phyloP scores from a whole-genome alignment of 202 grass and related monocot genomes.

The Dendrocalamus latiflorus region DNA sequence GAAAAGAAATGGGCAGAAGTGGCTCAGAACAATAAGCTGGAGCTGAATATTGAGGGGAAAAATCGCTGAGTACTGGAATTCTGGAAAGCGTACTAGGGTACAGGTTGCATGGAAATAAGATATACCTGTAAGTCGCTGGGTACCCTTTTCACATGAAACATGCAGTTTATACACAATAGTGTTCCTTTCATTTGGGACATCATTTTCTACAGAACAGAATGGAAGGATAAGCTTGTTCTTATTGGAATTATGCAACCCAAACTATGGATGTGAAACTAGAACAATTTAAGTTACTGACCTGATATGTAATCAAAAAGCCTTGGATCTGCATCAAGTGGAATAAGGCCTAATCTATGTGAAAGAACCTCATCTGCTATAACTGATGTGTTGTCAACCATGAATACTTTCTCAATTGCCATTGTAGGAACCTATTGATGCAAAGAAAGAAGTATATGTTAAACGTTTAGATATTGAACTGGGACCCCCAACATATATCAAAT shows the following conservation, averaged over 20 bases:
- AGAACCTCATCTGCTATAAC: conserved; percentile 93
- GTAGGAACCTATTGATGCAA: conserved; percentile 66
- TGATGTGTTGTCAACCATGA: conserved; percentile 85
- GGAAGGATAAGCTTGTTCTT: not conserved
- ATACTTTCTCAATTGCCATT: conserved; percentile 91
- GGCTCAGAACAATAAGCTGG: not conserved
- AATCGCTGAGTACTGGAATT: not conserved
- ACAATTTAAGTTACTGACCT: conserved; percentile 32
- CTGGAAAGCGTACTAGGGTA: not conserved
- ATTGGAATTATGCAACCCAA: not conserved
- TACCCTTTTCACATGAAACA: conserved; percentile 57
- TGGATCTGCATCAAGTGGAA: conserved; percentile 87
- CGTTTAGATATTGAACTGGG: not conserved
- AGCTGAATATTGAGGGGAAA: not conserved
- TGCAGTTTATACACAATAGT: conserved; percentile 80
- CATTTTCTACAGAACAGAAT: conserved; percentile 55
- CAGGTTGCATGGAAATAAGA: conserved; percentile 19
- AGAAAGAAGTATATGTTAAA: not conserved
- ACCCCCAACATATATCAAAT: not conserved
- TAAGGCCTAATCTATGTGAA: conserved; percentile 81
- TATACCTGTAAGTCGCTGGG: conserved; percentile 67
- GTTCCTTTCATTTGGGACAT: conserved; percentile 88
- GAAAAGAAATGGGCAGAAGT: not conserved
- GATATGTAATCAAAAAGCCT: conserved; percentile 82
- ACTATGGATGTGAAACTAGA: not conserved